Conservation (phyloP, 192 early-diverging fungal genomes). For the Mortierella antarctica region DNA sequence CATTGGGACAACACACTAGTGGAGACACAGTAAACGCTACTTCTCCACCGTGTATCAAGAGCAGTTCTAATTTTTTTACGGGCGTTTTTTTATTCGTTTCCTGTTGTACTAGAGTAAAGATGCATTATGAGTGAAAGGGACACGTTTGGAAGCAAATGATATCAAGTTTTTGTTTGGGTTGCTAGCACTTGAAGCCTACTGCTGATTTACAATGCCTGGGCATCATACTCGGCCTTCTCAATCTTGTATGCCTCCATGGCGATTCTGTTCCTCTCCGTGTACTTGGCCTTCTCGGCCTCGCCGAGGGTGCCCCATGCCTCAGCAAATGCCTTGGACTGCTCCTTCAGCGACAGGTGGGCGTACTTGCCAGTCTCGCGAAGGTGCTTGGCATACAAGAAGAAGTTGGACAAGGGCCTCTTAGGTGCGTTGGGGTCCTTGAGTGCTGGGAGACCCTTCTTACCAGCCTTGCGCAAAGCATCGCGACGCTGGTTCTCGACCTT, state of each 20-base stretch:
- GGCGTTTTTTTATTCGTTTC: no score
- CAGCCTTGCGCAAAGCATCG: constrained; percentile 24
- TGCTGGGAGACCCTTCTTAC: constrained; percentile 20
- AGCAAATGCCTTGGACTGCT: constrained; percentile 27
- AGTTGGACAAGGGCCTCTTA: constrained; percentile 40
- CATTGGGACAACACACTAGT: no score
- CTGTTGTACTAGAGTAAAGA: no score
- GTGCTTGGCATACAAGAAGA: constrained; percentile 39
- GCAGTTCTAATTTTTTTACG: no score
- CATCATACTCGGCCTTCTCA: constrained; percentile 40
- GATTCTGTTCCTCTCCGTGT: not conserved
- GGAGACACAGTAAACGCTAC: no score
- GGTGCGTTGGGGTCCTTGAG: constrained; percentile 55
- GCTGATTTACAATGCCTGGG: not conserved
- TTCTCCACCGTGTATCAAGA: no score
- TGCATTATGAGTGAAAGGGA: no score
- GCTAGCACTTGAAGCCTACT: not conserved
- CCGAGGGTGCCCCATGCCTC: constrained; percentile 6
- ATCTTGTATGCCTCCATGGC: constrained; percentile 20
- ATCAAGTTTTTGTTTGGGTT: no score
- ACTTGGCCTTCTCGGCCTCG: constrained; percentile 23
- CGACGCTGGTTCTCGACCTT: constrained; percentile 42
- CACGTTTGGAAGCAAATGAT: no score
- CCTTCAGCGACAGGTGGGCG: constrained; percentile 6
- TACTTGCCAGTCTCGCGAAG: constrained; percentile 21